Evolutionary conservation across 306 rosid genomes (phyloP).

Genomic region (peach (Prunus persica)): DNA sequence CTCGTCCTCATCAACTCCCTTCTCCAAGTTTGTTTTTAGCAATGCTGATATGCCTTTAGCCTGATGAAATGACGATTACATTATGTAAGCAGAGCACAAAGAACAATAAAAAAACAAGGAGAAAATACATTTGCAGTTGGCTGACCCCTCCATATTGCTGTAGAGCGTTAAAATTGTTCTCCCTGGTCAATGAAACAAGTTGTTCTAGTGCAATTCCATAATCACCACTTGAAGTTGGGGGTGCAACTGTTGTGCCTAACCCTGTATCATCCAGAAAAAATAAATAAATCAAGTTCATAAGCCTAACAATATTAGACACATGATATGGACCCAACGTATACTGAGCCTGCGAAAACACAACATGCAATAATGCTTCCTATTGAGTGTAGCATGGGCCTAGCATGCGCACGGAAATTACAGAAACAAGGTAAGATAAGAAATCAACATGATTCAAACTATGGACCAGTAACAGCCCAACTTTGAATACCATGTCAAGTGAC

Average conservation of each 20-base stretch:
- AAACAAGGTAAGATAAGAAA: neutral
- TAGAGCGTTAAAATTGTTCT: conserved; percentile 48
- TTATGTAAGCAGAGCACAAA: conserved; percentile 12
- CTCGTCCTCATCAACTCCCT: conserved; percentile 67
- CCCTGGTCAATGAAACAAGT: conserved; percentile 73
- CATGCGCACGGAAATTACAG: neutral
- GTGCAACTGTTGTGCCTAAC: conserved; percentile 35
- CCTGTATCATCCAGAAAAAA: conserved; percentile 27
- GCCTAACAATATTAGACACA: neutral
- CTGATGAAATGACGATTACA: conserved; percentile 33
- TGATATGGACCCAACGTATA: neutral
- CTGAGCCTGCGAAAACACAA: neutral
- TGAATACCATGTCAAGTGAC: neutral
- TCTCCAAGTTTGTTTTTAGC: conserved; percentile 57
- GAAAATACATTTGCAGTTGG: conserved; percentile 6
- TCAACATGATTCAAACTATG: neutral
- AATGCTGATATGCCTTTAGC: conserved; percentile 63
- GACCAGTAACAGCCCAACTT: neutral
- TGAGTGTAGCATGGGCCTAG: neutral
- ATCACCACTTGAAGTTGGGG: conserved; percentile 51
- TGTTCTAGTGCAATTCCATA: conserved; percentile 59
- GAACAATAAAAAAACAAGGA: neutral
- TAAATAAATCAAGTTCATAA: conserved; percentile 10
- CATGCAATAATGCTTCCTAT: neutral
- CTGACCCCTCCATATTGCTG: conserved; percentile 83